Evolutionary conservation across 306 rosid species (phyloP).

Genomic region (Carpinus fangiana): DNA sequence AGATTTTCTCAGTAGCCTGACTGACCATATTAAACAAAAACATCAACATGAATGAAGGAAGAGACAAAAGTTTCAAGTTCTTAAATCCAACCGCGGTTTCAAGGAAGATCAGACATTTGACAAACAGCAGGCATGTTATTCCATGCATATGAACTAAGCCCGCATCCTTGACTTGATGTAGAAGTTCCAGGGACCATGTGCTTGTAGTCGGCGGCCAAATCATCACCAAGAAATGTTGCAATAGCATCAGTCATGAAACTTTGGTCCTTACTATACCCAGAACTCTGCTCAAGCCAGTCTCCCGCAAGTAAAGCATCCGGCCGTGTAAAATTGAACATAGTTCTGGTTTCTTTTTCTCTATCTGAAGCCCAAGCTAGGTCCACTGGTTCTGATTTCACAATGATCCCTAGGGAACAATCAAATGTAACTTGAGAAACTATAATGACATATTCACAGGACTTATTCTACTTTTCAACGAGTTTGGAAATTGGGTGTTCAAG

Average conservation of each 20-base stretch:
- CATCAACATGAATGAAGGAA: constrained; percentile 34
- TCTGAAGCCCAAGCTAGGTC: constrained; percentile 50
- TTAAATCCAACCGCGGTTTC: constrained; percentile 36
- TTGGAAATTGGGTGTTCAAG: neutral
- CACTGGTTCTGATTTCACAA: constrained; percentile 53
- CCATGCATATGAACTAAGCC: constrained; percentile 55
- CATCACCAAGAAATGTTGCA: constrained; percentile 49
- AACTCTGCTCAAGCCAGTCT: constrained; percentile 60
- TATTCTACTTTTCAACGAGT: neutral
- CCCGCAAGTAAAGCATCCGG: constrained; percentile 69
- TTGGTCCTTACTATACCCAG: constrained; percentile 40
- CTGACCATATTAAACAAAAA: constrained; percentile 27
- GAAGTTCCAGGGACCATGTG: constrained; percentile 44
- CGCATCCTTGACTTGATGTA: constrained; percentile 47
- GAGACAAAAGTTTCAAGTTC: constrained; percentile 34
- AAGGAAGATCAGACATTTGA: constrained; percentile 58
- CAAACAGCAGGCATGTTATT: constrained; percentile 61
- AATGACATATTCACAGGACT: neutral
- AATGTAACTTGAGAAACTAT: constrained; percentile 3
- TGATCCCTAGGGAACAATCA: constrained; percentile 51
- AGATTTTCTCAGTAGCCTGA: constrained; percentile 26
- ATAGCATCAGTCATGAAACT: constrained; percentile 34
- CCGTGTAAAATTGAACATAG: constrained; percentile 24
- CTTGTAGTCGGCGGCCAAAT: constrained; percentile 50
- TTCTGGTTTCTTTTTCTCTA: constrained; percentile 43